Evolutionary conservation across 2,329 filamentous ascomycete genomes (phyloP), one percentile per base, ranked within the genome.

Genomic region (Coniochaeta sp.): DNA sequence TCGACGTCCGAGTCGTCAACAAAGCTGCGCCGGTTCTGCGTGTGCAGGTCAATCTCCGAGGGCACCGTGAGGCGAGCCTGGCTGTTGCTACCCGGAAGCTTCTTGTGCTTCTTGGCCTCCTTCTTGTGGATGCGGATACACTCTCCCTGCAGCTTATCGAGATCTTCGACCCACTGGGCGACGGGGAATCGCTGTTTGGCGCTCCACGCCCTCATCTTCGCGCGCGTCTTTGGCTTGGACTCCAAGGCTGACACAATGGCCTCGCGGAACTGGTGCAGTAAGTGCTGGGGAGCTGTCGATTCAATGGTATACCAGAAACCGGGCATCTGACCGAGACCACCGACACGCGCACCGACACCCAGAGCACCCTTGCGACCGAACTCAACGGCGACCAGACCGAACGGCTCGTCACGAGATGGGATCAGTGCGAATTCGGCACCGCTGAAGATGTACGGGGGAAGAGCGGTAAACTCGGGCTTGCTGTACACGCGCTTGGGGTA

Each of bases 231-330:
- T 16, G 73, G 72, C 64, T 82, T 82, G 1, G 84, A 86, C 59
- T 76, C 80, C 59, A 89, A 70, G 1, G 86, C 86, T 58, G 79
- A 79, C n/a, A 82, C 74, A 63, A 89, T 88, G 14, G 86, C 83
- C 64, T 79, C 77, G 69, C 83, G 85, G 75, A 89, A 88, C 68
- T 89, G 86, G 54, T 83, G 80, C 59, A 88, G 75, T 50, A 88
- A 72, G 73, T 89, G 86, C 50, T 79, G 79, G 0, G 85, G 86
- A 1, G 83, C 83, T 6, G 80, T 85, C 0, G 84, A 87, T 69
- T 89, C 86, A 60, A 89, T 82, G 0, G 86, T 88, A 69, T 83
- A 89, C 86, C 86, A 89, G 81, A 85, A 88, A 26, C 86, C 86
- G 22, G 86, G 86, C 85, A 89, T 88, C 67, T 87, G 83, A n/a